Evolutionary conservation across 139 green algal species (phyloP), one percentile per base, ranked within the genome.

Genomic region (Chlamydomonas incerta): DNA sequence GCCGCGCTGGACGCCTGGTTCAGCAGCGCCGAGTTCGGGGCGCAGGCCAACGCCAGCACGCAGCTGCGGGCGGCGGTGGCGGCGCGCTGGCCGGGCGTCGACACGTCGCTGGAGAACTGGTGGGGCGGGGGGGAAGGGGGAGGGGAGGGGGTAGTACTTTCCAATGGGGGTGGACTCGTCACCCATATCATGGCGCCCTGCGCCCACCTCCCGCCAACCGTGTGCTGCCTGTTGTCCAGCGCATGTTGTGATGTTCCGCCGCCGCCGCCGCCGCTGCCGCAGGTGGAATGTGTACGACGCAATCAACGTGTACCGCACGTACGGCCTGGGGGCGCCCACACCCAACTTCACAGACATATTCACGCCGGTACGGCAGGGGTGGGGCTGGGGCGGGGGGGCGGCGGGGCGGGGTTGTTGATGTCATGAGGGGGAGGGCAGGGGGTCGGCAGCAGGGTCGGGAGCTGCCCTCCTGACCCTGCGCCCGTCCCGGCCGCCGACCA

Each of bases 261-360:
- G 75, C 57, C 35, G 21, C 34, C 63, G 47, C 2, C n/a, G 15
- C 41, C 33, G 18, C n/a, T 21, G 5, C 24, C 6, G 8, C 31
- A 72, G 62, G 76, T 87, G 86, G 74, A 80, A 84, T 20, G 80
- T 91, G 81, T 92, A 92, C 69, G 89, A 92, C 72, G 52, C 65
- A 5, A 90, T 91, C 81, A 92, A 92, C 46, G 89, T 92, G 37
- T 94, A 83, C 70, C 84, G 70, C 34, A 90, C 79, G 1, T 94
- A 92, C 47, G 52, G 73, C 33, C 67, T 90, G 26, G 87, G 87
- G 35, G 62, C 58, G 26, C 70, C 69, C 52, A 79, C 69, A 34
- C 86, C 86, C 4, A 52, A 50, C 62, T 35, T 88, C 28, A 60
- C 72, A 37, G 20, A 72, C 37, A 23, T 41, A 2, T 82, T 82